These are phyloP conservation scores for Beauveria rudraprayagi DNA, from an alignment of 2,329 filamentous ascomycete species.

Conservation along the genomic window DNA sequence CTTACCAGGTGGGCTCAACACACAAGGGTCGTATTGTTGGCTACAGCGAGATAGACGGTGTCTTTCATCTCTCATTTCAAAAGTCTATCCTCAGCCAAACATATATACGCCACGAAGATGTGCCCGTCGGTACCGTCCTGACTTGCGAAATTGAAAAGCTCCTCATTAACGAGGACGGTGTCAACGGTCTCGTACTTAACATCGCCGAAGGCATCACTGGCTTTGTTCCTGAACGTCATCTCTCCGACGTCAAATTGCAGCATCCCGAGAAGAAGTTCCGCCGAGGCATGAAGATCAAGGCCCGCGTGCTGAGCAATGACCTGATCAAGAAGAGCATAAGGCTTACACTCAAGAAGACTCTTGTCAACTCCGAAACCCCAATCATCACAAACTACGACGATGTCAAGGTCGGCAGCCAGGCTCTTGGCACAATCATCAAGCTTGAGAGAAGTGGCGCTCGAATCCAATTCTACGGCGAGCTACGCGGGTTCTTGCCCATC, in stretches of 20 bases:
- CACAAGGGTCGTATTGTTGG: slow-evolving; percentile 78
- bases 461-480: slow-evolving; percentile 81
- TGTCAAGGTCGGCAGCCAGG: slow-evolving; percentile 65
- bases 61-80: slow-evolving; percentile 81
- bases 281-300: slow-evolving; percentile 76
- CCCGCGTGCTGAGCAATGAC: slow-evolving; percentile 75
- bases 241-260: slow-evolving; percentile 79
- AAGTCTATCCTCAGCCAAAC: slow-evolving; percentile 74
- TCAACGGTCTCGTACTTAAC: slow-evolving; percentile 73
- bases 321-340: slow-evolving; percentile 68
- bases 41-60: slow-evolving; percentile 78
- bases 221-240: slow-evolving; percentile 79
- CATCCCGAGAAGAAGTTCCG: slow-evolving; percentile 96
- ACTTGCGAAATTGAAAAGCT: slow-evolving; percentile 80
- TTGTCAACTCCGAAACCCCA: slow-evolving; percentile 81
- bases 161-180: slow-evolving; percentile 66
- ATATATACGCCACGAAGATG: slow-evolving; percentile 86
- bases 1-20: slow-evolving; percentile 67
- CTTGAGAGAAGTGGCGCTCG: slow-evolving; percentile 72
- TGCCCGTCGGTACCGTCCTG: slow-evolving; percentile 72
- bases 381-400: slow-evolving; percentile 72
- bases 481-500: slow-evolving; percentile 82
- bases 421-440: slow-evolving; percentile 80
- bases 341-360: slow-evolving; percentile 86
- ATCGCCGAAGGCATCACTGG: slow-evolving; percentile 81